Base-by-base conservation (phyloP, 257 asterid genomes). In the Parsonsia alboflavescens region DNA sequence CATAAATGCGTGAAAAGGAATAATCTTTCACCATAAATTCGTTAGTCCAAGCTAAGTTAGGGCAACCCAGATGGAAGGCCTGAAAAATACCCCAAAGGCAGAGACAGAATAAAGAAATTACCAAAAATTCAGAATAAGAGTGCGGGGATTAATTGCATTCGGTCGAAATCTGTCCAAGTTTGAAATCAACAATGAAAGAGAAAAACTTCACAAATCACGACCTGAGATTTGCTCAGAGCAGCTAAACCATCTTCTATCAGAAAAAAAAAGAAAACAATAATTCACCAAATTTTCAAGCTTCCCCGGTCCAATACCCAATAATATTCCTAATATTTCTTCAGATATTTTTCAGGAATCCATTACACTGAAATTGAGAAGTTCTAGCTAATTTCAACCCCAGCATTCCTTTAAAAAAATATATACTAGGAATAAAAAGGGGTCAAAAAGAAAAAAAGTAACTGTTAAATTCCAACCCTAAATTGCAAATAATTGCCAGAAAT, bases 391-490 rank as follows among this genome's bases (percentile, higher is more conserved):
- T 48, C 58, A 48, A n/a, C 3, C 54, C 21, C 21, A 50, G 19
- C 52, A 50, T 63, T 77, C 24, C 10, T 17, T 36, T 36, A 63
- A 71, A 4, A 12, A 22, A 49, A 63, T 26, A 53, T 4, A 64
- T 7, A 41, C 28, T 65, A 4, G 13, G 45, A 8, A 26, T n/a
- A 5, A 13, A 19, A 59, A 22, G 7, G 58, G 61, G 36, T n/a
- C 11, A 16, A 26, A 28, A 11, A 36, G 66, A 33, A 68, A 10
- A 59, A 48, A 46, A 26, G 48, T 15, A 64, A 74, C 65, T 49
- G 66, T 6, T 39, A 39, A 65, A 65, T n/a, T 21, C 70, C 70
- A 39, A n/a, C 61, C 45, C 74, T 50, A 50, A 49, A 70, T 65
- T 39, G 16, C 49, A 65, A 17, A 19, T 39, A 39, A 17, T 39